Conservation (phyloP, 2,329 filamentous ascomycete genomes). For the Acephala macrosclerotiorum region DNA sequence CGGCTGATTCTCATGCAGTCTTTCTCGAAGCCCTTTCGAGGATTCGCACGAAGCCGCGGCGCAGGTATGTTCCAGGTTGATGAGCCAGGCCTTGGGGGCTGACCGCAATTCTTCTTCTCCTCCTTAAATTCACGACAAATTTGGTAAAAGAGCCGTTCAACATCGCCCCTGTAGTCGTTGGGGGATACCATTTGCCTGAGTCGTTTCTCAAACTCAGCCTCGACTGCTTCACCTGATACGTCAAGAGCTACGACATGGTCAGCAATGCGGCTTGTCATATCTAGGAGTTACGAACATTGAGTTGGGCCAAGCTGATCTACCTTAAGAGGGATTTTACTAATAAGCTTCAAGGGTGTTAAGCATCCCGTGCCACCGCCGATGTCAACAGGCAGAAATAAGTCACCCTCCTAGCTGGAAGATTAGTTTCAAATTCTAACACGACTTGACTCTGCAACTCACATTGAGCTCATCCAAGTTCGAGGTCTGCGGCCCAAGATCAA, state of each 20-base stretch:
- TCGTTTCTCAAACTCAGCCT: conserved; percentile 20
- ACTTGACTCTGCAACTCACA: conserved; percentile 6
- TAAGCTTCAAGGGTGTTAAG: conserved; percentile 22
- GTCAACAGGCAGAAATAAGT: conserved; percentile 22
- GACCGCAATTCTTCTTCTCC: conserved; percentile 26
- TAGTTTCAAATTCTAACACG: neutral
- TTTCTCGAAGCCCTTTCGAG: conserved; percentile 16
- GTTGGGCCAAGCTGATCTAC: conserved; percentile 17
- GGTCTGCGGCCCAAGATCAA: conserved; percentile 11
- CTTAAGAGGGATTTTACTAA: conserved; percentile 20
- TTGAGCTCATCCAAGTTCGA: conserved; percentile 20
- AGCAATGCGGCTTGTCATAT: no score
- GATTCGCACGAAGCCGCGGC: conserved; percentile 11
- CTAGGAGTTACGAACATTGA: no score
- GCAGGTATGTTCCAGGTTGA: conserved; percentile 15
- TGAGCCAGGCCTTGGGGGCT: conserved; percentile 9
- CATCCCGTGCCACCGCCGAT: conserved; percentile 30
- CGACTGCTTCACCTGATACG: conserved; percentile 19
- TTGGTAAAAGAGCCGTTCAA: conserved; percentile 14
- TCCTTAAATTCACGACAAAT: conserved; percentile 24
- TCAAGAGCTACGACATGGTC: no score
- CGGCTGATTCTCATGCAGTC: conserved; percentile 17
- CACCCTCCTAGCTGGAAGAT: conserved; percentile 16
- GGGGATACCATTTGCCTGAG: conserved; percentile 8
- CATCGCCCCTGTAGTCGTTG: conserved; percentile 17